phyloP scores from a whole-genome alignment of 495 filamentous ascomycete genomes.

The Neurospora intermedia region DNA sequence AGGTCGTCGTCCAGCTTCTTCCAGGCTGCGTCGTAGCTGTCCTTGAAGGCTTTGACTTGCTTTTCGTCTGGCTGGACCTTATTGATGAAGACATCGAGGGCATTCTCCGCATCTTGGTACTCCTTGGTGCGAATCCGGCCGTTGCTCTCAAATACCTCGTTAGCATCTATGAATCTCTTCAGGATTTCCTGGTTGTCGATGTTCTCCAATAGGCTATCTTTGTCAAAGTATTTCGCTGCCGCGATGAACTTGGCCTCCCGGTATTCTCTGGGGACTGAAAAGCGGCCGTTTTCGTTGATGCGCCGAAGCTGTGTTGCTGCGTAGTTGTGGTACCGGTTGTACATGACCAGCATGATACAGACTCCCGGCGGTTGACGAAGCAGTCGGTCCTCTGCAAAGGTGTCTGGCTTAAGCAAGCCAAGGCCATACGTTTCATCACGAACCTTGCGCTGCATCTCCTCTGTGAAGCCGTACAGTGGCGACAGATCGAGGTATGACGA shows the following conservation, averaged over 20 bases:
- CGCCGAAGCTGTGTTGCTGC: conserved; percentile 50
- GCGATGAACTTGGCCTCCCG: conserved; percentile 42
- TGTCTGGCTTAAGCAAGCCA: conserved; percentile 68
- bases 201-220: not conserved
- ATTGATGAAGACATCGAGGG: not conserved
- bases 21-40: conserved; percentile 4
- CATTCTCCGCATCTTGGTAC: not conserved
- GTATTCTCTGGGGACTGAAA: conserved; percentile 44
- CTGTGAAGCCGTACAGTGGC: conserved; percentile 70
- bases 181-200: not conserved
- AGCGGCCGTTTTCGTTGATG: conserved; percentile 64
- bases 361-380: conserved; percentile 70
- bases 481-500: conserved; percentile 72
- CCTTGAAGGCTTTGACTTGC: conserved; percentile 1
- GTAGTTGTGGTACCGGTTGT: conserved; percentile 69
- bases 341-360: conserved; percentile 56
- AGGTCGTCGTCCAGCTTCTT: conserved; percentile 65
- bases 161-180: not conserved
- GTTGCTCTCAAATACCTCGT: not conserved
- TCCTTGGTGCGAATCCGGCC: not conserved
- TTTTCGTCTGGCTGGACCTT: not conserved
- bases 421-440: conserved; percentile 51
- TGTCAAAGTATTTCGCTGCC: not conserved
- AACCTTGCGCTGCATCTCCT: conserved; percentile 55
- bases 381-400: conserved; percentile 58